Percentiles rank a stretch among this genome's conserved stretches.
phyloP scores from a whole-genome alignment of 108 stramenopile species.

The Nannochloropsis salina region DNA sequence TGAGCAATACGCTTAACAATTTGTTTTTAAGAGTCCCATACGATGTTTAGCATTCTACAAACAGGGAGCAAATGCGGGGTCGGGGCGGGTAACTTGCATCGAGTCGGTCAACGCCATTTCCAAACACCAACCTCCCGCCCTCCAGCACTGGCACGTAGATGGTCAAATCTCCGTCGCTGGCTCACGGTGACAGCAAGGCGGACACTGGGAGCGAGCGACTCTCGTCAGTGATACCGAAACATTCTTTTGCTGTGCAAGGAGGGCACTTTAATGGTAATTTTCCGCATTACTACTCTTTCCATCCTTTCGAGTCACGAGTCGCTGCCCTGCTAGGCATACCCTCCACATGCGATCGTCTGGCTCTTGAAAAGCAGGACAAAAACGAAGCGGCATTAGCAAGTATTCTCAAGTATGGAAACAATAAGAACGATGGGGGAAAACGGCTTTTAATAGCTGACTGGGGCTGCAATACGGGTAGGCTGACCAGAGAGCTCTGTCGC shows the following conservation, averaged over 20 bases:
- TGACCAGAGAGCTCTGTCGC: not conserved
- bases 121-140: too few species aligned
- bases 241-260: not conserved
- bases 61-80: too few species aligned
- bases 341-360: not conserved
- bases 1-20: too few species aligned
- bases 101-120: too few species aligned
- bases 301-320: not conserved
- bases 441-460: not conserved
- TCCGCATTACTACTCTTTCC: not conserved
- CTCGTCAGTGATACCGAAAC: too few species aligned
- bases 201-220: too few species aligned
- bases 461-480: not conserved
- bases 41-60: too few species aligned
- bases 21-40: too few species aligned
- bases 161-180: too few species aligned
- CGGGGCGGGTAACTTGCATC: too few species aligned
- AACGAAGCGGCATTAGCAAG: not conserved
- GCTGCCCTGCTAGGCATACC: not conserved
- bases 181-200: too few species aligned
- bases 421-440: not conserved
- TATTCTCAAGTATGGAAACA: not conserved
- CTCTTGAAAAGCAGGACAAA: not conserved
- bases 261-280: constrained; percentile 1
- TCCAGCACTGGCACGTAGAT: too few species aligned